Evolutionary conservation across 2,329 filamentous ascomycete genomes (phyloP), one percentile per base, ranked within the genome.

Genomic region (Diaporthe australafricana): DNA sequence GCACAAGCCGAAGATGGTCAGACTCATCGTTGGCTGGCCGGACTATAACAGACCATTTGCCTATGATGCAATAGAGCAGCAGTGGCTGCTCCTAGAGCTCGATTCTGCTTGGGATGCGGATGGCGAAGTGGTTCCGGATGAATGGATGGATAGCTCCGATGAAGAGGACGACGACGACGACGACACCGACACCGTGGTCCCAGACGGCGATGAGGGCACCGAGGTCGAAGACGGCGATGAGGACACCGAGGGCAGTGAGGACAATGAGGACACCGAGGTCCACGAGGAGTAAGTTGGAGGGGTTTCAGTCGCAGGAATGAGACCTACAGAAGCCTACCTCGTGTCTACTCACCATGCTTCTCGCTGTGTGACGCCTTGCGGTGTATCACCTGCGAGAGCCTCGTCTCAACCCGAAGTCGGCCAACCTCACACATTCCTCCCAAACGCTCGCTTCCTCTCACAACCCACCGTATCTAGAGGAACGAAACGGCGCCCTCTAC

Each of bases 11-110:
- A 62, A 62, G 40, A 47, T 47, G 9, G 56, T 47, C 25, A 11
- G 56, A 9, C 40, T 62, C 16, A n/a, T 47, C 12, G 6, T 45
- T 25, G 0, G 6, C 2, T 0, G 12, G 4, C 6, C 6, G 14
- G 0, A 1, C n/a, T 1, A 5, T 9, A 2, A 1, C 2, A 3
- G 3, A 1, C 8, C 2, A 12, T 25, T 5, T 3, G 38, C 38
- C 0, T 45, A 45, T 30, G 40, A 62, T 11, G 56, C 56, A 1
- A 30, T 62, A n/a, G 1, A 32, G 25, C 27, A 30, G 7, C 56
- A 35, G 25, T 35, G 25, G 2, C 7, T 62, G 2, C 3, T 30
- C 5, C 38, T 45, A 20, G 53, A 20, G 8, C 2, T 2, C 5
- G 11, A 4, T 2, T 2, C 25, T 20, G 38, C 2, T n/a, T 62